Evolutionary conservation across 108 stramenopile species (phyloP).

Genomic region (Nannochloropsis granulata): DNA sequence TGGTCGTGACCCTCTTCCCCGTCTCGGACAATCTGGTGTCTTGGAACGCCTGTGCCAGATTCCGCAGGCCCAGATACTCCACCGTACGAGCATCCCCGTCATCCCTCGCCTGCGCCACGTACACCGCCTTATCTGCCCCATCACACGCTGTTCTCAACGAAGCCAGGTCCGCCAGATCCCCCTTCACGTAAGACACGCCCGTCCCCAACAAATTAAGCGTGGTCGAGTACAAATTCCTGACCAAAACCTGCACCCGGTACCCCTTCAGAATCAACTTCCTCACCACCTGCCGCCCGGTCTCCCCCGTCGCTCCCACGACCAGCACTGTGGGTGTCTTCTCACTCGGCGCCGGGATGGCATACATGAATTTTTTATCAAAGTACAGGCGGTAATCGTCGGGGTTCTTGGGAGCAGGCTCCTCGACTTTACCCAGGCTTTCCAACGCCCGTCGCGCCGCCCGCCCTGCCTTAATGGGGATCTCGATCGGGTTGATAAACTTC

Average conservation of each 20-base stretch:
- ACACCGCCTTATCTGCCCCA: constrained; percentile 41
- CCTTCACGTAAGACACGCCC: constrained; percentile 73
- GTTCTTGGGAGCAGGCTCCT: neutral
- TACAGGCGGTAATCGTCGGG: neutral
- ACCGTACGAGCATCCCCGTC: constrained; percentile 16
- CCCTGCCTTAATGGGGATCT: neutral
- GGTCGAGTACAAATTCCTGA: constrained; percentile 67
- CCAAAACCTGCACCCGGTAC: constrained; percentile 25
- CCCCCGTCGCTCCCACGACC: constrained; percentile 68
- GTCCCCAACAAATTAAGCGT: constrained; percentile 68
- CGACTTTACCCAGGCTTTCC: neutral
- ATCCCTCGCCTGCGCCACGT: neutral
- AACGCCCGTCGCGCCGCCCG: neutral
- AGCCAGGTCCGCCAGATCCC: constrained; percentile 50
- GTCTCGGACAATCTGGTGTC: constrained; percentile 70
- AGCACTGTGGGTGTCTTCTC: constrained; percentile 62
- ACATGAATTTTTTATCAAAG: neutral
- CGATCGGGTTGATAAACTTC: neutral
- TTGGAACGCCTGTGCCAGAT: constrained; percentile 62
- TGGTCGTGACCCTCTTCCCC: constrained; percentile 63
- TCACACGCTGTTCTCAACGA: constrained; percentile 36
- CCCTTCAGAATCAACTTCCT: constrained; percentile 48
- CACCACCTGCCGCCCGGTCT: constrained; percentile 61
- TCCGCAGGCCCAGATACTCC: constrained; percentile 57
- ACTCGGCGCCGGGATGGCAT: neutral